phyloP scores from a whole-genome alignment of 805 yeast species.

The Nakazawaea molendinolei region DNA sequence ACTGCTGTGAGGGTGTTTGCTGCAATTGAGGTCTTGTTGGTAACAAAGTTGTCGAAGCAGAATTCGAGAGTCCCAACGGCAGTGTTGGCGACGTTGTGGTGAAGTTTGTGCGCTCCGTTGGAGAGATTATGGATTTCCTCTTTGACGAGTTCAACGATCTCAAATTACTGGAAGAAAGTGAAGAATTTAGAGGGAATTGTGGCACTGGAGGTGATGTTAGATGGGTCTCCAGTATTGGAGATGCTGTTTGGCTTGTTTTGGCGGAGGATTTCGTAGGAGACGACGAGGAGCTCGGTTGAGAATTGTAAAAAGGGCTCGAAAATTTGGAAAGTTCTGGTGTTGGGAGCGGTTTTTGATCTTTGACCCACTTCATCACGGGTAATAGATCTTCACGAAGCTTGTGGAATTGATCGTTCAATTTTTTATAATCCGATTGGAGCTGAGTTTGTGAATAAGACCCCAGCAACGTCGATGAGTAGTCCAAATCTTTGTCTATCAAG shows the following conservation, averaged over 20 bases:
- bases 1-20: conserved; percentile 8
- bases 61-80: conserved; percentile 1
- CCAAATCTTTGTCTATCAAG: conserved; percentile 17
- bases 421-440: conserved; percentile 24
- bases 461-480: conserved; percentile 6
- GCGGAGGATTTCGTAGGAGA: conserved; percentile 19
- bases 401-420: conserved; percentile 45
- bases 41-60: conserved; percentile 12
- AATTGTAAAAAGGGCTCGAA: conserved; percentile 9
- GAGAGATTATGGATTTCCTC: conserved; percentile 12
- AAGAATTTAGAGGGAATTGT: conserved; percentile 2
- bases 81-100: conserved; percentile 6
- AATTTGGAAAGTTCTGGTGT: conserved; percentile 41
- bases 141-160: conserved; percentile 1
- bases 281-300: conserved; percentile 17
- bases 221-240: conserved; percentile 1
- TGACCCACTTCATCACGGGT: conserved; percentile 54
- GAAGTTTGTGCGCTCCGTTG: conserved; percentile 4
- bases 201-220: conserved; percentile 5
- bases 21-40: conserved; percentile 11
- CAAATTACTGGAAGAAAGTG: conserved; percentile 4
- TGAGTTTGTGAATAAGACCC: too few species aligned
- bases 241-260: conserved; percentile 7
- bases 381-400: conserved; percentile 57
- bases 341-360: conserved; percentile 64